Percentiles rank a stretch among this genome's conserved stretches.
phyloP scores from a whole-genome alignment of 176 grass and related monocot genomes.

The Pontederia paniculata region DNA sequence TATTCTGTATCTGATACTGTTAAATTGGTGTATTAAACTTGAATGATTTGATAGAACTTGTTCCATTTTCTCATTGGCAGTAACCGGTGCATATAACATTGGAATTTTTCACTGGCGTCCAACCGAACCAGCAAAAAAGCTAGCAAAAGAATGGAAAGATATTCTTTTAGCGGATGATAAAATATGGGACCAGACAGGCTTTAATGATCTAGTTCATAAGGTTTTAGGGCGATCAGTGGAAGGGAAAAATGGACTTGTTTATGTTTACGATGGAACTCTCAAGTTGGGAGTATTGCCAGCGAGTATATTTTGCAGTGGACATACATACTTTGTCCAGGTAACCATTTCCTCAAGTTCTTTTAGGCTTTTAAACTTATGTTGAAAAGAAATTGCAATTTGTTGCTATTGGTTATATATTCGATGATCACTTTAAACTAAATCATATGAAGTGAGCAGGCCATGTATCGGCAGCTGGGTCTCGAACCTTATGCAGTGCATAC shows the following conservation, averaged over 20 bases:
- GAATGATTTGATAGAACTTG: slow-evolving; percentile 1
- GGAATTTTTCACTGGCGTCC: slow-evolving; percentile 97
- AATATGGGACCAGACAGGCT: slow-evolving; percentile 88
- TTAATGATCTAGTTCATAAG: slow-evolving; percentile 76
- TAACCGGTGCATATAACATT: slow-evolving; percentile 82
- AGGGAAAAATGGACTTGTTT: slow-evolving; percentile 57
- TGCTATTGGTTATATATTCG: background rate
- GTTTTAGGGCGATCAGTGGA: slow-evolving; percentile 52
- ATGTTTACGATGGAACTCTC: slow-evolving; percentile 80
- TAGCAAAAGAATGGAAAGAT: slow-evolving; percentile 92
- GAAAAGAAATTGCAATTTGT: background rate
- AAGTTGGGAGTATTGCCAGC: slow-evolving; percentile 90
- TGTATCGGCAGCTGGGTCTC: slow-evolving; percentile 66
- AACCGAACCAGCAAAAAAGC: slow-evolving; percentile 64
- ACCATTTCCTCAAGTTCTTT: background rate
- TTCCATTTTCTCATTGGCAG: slow-evolving; percentile 27
- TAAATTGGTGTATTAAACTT: no score
- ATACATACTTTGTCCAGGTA: slow-evolving; percentile 98
- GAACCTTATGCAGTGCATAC: slow-evolving; percentile 97
- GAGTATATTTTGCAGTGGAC: slow-evolving; percentile 98
- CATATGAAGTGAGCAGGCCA: slow-evolving; percentile 29
- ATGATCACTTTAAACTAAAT: slow-evolving; percentile 3
- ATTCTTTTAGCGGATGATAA: slow-evolving; percentile 66
- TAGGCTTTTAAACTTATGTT: background rate
- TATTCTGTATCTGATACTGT: no score